Evolutionary conservation across 192 early-diverging fungal species (phyloP).

Genomic region (Coemansia sp.): DNA sequence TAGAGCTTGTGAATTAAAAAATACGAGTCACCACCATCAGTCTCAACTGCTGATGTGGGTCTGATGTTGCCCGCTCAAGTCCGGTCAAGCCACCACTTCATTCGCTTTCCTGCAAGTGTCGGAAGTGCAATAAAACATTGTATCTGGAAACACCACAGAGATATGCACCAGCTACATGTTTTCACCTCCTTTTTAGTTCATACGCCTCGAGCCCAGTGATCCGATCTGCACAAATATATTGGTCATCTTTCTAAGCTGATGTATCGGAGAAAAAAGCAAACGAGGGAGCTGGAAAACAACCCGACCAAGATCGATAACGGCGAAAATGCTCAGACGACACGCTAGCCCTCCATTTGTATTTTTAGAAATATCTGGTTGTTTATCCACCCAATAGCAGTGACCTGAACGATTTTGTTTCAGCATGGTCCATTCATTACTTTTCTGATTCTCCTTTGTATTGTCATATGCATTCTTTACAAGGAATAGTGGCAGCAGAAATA

Average conservation of each 20-base stretch:
- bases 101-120: not conserved
- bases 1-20: not conserved
- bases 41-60: too few relatives aligned
- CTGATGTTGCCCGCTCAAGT: not conserved
- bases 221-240: not conserved
- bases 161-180: not conserved
- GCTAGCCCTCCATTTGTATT: not conserved
- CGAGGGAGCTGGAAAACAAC: not conserved
- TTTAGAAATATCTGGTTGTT: conserved; percentile 5
- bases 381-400: not conserved
- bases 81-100: conserved; percentile 8
- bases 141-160: not conserved
- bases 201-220: not conserved
- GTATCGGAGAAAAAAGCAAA: not conserved
- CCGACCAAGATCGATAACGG: conserved; percentile 4
- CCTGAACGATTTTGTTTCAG: not conserved
- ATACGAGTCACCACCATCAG: not conserved
- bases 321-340: conserved; percentile 5
- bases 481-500: conserved; percentile 5
- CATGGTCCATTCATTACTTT: conserved; percentile 3
- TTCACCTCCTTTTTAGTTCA: not conserved
- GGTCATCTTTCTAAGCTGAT: not conserved
- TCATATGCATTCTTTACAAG: not conserved
- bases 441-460: not conserved
- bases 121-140: not conserved